Base-by-base conservation (phyloP, 345 rosid genomes). In the Populus pruinosa region DNA sequence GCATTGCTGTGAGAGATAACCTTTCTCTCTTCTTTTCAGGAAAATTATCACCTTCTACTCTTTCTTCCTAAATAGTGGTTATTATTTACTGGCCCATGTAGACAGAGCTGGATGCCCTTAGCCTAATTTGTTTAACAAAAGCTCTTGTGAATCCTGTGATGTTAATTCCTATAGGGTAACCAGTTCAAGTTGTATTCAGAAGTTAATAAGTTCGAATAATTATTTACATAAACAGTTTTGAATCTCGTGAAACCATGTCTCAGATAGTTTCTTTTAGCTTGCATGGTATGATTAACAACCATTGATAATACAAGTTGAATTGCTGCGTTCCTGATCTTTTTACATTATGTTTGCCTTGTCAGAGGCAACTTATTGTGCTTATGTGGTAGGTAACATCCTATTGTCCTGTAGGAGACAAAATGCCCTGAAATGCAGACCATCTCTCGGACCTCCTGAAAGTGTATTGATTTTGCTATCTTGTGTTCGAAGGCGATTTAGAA, bases 21-120 rank as follows among this genome's bases (percentile, higher is more conserved):
- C 88, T 91, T 21, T 81, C 90, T 67, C 80, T 82, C 41, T 82
- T 82, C 70, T 65, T 88, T 74, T 80, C 83, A 25, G 84, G 85
- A 69, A 87, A 83, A 69, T 72, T 76, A 31, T 86, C 85, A 67
- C 84, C 84, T 59, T 80, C 38, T 33, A 47, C 27, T 38, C 56
- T 23, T 10, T 31, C 43, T 68, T 44, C 63, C 33, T 23, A 18
- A 12, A 10, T 18, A 68, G 73, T 35, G 13, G 27, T 23, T 21
- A 23, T 63, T 39, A 18, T 29, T 55, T 53, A 56, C 64, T 44
- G 35, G 36, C 36, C 17, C 36, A 44, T 25, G 36, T 56, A 27
- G 70, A 71, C n/a, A 31, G 69, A 63, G 23, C 64, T 18, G 21
- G 21, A 70, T 8, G 66, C 69, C 61, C 6, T 59, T 29, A 43